Evolutionary conservation across 164 flowering plant species (phyloP).

Genomic region (Pachysandra terminalis): DNA sequence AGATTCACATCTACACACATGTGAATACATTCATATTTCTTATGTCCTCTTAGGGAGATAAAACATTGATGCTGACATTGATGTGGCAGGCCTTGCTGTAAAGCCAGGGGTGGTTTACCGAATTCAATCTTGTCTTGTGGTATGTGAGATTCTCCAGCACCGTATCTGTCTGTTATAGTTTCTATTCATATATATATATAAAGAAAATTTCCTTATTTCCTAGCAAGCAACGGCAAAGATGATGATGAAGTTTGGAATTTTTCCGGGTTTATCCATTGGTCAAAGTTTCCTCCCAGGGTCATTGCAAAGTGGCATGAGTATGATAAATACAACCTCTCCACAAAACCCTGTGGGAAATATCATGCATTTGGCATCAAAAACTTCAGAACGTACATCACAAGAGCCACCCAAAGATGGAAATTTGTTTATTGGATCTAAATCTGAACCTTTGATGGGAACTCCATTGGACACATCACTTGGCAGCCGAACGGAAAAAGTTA

Average conservation of each 20-base stretch:
- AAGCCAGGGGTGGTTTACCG: slow-evolving; percentile 74
- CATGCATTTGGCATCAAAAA: slow-evolving; percentile 27
- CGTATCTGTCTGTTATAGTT: neutral
- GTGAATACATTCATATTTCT: neutral
- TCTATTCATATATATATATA: slow-evolving; percentile 7
- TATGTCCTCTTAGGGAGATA: slow-evolving; percentile 5
- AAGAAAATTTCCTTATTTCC: slow-evolving; percentile 16
- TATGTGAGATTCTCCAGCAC: slow-evolving; percentile 31
- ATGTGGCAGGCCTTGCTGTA: slow-evolving; percentile 70
- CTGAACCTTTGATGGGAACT: slow-evolving; percentile 21
- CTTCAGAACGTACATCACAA: slow-evolving; percentile 26
- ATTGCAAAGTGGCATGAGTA: slow-evolving; percentile 35
- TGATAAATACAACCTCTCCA: slow-evolving; percentile 26
- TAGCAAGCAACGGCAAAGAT: slow-evolving; percentile 56
- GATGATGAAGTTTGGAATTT: slow-evolving; percentile 58
- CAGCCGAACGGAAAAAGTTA: slow-evolving; percentile 61
- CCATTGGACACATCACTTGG: slow-evolving; percentile 29
- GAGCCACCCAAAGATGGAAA: slow-evolving; percentile 19
- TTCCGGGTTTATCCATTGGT: slow-evolving; percentile 37
- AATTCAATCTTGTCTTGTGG: slow-evolving; percentile 52
- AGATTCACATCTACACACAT: neutral
- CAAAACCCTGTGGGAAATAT: slow-evolving; percentile 38
- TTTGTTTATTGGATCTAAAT: slow-evolving; percentile 14
- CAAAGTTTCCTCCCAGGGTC: slow-evolving; percentile 49
- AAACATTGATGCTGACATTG: slow-evolving; percentile 9